Evolutionary conservation across 2,329 filamentous ascomycete species (phyloP).

Genomic region (Ophiocordyceps robertsii): DNA sequence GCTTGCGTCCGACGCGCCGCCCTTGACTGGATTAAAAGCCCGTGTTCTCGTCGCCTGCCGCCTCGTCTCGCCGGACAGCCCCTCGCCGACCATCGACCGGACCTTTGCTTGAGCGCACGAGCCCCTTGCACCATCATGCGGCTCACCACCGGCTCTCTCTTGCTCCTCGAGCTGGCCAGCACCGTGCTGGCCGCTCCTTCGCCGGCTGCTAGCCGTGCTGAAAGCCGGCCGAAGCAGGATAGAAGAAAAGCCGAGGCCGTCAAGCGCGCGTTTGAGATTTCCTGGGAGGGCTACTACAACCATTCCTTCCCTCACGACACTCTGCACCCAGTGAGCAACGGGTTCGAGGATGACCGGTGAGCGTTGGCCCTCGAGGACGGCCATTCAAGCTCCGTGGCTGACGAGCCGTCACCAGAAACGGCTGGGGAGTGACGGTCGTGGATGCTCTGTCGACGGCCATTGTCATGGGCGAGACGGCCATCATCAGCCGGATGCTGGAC

Average conservation of each 20-base stretch:
- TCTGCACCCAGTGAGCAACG: constrained; percentile 53
- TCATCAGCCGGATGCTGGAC: constrained; percentile 57
- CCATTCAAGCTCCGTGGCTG: background rate
- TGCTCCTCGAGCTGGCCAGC: constrained; percentile 4
- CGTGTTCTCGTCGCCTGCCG: background rate
- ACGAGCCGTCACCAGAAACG: constrained; percentile 41
- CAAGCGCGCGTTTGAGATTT: constrained; percentile 53
- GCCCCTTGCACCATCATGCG: constrained; percentile 4
- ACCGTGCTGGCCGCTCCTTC: constrained; percentile 2
- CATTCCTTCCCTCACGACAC: constrained; percentile 71
- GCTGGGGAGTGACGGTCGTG: constrained; percentile 73
- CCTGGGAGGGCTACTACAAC: constrained; percentile 60
- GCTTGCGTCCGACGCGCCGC: background rate
- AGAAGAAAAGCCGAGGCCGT: constrained; percentile 41
- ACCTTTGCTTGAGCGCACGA: background rate
- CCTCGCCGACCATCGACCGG: background rate
- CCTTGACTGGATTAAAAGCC: background rate
- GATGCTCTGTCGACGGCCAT: constrained; percentile 72
- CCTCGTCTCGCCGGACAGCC: background rate
- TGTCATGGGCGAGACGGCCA: constrained; percentile 56
- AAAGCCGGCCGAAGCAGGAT: constrained; percentile 12
- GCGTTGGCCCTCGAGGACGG: constrained; percentile 2
- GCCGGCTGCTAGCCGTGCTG: background rate
- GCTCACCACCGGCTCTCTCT: background rate
- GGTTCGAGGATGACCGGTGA: constrained; percentile 56